Evolutionary conservation across 2,329 filamentous ascomycete species (phyloP).

Genomic region (Exophiala alcalophila): DNA sequence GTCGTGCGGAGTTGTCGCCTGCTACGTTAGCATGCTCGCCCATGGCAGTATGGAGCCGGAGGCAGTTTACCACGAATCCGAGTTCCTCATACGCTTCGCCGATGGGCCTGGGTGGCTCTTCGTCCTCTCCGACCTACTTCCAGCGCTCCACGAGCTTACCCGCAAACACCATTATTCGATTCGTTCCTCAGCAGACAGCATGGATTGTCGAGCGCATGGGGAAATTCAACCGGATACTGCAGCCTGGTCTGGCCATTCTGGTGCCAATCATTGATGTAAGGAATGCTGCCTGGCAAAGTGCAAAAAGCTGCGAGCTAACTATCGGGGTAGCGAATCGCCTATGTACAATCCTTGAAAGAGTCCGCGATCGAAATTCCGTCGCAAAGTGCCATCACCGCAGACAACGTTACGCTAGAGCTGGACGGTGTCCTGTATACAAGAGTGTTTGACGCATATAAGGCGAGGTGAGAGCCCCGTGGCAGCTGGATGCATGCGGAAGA

Average conservation of each 20-base stretch:
- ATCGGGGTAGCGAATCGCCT: constrained; percentile 68
- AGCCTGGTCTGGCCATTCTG: constrained; percentile 85
- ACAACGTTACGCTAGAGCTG: constrained; percentile 95
- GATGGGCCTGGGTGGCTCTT: constrained; percentile 34
- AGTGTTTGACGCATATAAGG: constrained; percentile 97
- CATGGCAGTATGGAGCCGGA: constrained; percentile 27
- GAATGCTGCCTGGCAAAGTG: not conserved
- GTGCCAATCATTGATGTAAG: constrained; percentile 75
- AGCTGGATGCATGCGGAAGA: constrained; percentile 7
- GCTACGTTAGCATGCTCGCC: constrained; percentile 23
- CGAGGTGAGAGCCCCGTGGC: constrained; percentile 60
- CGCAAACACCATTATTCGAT: constrained; percentile 90
- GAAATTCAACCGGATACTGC: constrained; percentile 88
- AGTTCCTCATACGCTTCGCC: constrained; percentile 32
- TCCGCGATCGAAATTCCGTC: constrained; percentile 93
- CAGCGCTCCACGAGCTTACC: constrained; percentile 64
- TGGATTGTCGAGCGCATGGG: constrained; percentile 99
- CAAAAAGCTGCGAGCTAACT: constrained; percentile 6
- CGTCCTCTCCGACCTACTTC: constrained; percentile 71
- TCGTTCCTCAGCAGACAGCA: constrained; percentile 98
- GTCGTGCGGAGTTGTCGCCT: constrained; percentile 6
- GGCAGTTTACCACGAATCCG: constrained; percentile 26
- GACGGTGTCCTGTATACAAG: constrained; percentile 94
- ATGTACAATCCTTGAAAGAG: constrained; percentile 97
- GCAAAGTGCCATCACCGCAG: constrained; percentile 95